These are phyloP conservation scores for Stagonosporopsis vannaccii DNA, from an alignment of 2,329 filamentous ascomycete species.

Conservation along the genomic window DNA sequence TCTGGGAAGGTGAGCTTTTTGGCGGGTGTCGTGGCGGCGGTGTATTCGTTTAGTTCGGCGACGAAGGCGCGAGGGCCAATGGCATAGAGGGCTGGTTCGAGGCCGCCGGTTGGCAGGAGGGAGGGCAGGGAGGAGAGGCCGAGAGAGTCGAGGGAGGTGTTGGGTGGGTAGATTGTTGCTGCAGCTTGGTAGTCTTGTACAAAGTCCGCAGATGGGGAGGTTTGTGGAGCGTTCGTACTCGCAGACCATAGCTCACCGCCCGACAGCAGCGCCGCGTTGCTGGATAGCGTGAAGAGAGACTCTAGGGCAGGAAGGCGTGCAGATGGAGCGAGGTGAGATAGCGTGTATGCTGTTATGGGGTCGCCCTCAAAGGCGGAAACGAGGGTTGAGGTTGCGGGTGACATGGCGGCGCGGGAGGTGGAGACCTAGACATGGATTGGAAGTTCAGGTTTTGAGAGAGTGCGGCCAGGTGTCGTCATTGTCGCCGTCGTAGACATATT, in stretches of 20 bases:
- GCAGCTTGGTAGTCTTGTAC: neutral
- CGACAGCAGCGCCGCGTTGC: neutral
- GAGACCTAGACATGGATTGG: neutral
- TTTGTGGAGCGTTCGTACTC: neutral
- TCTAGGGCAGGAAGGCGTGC: neutral
- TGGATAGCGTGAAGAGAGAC: neutral
- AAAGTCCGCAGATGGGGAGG: too few relatives aligned
- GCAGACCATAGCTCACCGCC: conserved; percentile 1
- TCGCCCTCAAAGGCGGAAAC: neutral
- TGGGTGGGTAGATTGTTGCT: neutral
- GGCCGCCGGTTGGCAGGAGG: neutral
- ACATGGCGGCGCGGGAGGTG: neutral
- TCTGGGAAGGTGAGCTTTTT: neutral
- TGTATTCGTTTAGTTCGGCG: neutral
- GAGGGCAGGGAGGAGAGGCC: neutral
- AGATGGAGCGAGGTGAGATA: neutral
- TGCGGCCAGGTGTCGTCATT: neutral
- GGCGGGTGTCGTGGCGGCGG: neutral
- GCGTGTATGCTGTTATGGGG: neutral
- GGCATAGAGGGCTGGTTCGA: neutral
- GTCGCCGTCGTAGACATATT: neutral
- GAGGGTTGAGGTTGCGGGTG: neutral
- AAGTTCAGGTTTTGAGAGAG: neutral
- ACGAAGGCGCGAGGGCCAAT: neutral
- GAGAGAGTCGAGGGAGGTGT: neutral